Conservation (phyloP, 2,329 filamentous ascomycete species). For the Microdochium bolleyi region DNA sequence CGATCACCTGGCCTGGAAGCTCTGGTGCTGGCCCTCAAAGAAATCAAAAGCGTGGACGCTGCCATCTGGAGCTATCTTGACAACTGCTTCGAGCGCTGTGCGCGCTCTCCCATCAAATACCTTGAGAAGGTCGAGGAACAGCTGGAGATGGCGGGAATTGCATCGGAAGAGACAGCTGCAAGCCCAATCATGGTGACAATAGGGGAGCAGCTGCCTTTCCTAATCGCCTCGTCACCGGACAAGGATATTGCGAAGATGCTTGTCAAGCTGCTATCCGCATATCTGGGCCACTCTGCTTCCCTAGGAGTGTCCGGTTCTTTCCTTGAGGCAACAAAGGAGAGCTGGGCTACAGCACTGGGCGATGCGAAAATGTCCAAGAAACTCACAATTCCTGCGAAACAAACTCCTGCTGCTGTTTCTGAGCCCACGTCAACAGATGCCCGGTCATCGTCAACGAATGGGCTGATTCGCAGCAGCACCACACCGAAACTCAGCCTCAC, state of each 20-base stretch:
- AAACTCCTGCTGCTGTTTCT: constrained; percentile 1
- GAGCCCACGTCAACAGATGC: background rate
- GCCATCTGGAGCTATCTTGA: constrained; percentile 66
- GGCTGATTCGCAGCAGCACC: background rate
- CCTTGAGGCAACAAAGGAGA: constrained; percentile 34
- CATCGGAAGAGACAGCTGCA: constrained; percentile 15
- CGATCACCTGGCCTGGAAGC: constrained; percentile 33
- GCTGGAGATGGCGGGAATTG: constrained; percentile 15
- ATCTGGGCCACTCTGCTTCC: constrained; percentile 46
- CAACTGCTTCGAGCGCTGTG: constrained; percentile 71
- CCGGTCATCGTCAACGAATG: background rate
- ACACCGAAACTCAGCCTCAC: constrained; percentile 16
- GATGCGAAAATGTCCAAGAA: constrained; percentile 26
- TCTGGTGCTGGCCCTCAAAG: constrained; percentile 32
- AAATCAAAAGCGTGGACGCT: constrained; percentile 14
- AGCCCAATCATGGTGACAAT: constrained; percentile 64
- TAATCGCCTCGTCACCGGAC: constrained; percentile 39
- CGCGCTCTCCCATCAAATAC: constrained; percentile 73
- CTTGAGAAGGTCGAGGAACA: constrained; percentile 54
- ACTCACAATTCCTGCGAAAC: constrained; percentile 11
- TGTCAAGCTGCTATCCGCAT: constrained; percentile 48
- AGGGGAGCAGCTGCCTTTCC: constrained; percentile 71
- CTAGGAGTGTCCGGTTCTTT: constrained; percentile 39
- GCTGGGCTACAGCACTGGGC: constrained; percentile 25
- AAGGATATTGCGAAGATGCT: constrained; percentile 35